Percentiles rank a stretch among this genome's conserved stretches.
Conservation (phyloP, 2,329 filamentous ascomycete genomes). For the Chaetomiaceae sp. region DNA sequence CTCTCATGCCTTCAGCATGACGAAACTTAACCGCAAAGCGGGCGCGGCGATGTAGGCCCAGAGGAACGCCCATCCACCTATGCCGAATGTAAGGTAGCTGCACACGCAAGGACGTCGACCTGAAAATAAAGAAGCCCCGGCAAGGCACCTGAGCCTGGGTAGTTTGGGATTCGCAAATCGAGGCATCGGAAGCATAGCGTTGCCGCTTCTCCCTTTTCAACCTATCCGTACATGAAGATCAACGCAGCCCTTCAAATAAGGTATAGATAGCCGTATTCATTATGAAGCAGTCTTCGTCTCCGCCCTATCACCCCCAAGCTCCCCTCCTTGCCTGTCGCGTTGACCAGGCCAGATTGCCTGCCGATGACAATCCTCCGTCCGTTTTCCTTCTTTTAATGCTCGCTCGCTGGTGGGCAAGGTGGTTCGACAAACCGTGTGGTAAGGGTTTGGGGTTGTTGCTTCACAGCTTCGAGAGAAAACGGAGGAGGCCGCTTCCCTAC, state of each 20-base stretch:
- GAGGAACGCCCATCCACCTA: too few species aligned
- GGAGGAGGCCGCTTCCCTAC: conserved; percentile 45
- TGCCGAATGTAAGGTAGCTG: too few species aligned
- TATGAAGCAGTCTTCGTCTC: not conserved
- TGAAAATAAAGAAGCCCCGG: not conserved
- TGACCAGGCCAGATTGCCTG: not conserved
- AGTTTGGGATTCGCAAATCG: not conserved
- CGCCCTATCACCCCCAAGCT: not conserved
- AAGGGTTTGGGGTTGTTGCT: not conserved
- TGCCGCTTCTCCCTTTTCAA: not conserved
- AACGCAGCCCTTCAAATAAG: not conserved
- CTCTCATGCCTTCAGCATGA: too few species aligned
- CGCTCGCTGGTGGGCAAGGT: conserved; percentile 2
- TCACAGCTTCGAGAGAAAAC: conserved; percentile 26
- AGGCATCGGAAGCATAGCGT: not conserved
- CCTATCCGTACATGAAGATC: not conserved
- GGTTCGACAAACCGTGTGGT: not conserved
- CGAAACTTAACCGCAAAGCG: too few species aligned
- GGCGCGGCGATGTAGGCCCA: too few species aligned
- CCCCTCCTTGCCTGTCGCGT: not conserved
- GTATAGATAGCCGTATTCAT: not conserved
- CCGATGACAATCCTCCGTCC: conserved; percentile 14
- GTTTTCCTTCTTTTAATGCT: conserved; percentile 10
- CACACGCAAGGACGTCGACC: too few species aligned
- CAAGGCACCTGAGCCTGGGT: not conserved